A percentile compares a stretch with the other conserved stretches of the same genome.
Evolutionary conservation across 2,329 filamentous ascomycete species (phyloP).

Genomic region (Epichloe typhina): DNA sequence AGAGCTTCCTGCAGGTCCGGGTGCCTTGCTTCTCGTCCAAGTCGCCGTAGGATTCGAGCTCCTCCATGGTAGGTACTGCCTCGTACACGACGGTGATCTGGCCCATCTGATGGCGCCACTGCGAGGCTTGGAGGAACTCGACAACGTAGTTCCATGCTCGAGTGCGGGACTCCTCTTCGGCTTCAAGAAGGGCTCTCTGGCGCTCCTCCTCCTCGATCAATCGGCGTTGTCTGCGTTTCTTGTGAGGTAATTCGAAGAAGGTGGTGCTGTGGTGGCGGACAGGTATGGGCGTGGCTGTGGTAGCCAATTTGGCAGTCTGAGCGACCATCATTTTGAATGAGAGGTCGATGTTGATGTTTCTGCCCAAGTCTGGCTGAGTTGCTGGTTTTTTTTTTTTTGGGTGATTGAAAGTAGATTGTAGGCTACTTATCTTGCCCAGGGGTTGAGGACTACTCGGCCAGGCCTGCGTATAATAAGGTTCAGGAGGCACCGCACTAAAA

Average conservation of each 20-base stretch:
- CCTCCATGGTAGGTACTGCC: slow-evolving; percentile 20
- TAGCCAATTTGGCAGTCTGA: slow-evolving; percentile 5
- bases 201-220: slow-evolving; percentile 9
- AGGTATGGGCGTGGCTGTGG: slow-evolving; percentile 4
- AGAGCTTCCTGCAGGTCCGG: slow-evolving; percentile 21
- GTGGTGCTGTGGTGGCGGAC: slow-evolving; percentile 5
- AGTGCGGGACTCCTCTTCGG: slow-evolving; percentile 17
- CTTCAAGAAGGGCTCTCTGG: slow-evolving; percentile 15
- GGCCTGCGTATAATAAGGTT: background rate
- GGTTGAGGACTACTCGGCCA: background rate
- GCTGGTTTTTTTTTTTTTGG: background rate
- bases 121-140: slow-evolving; percentile 16
- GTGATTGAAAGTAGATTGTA: too few relatives aligned
- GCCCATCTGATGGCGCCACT: slow-evolving; percentile 19
- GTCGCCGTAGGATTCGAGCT: slow-evolving; percentile 19
- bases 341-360: background rate
- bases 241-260: slow-evolving; percentile 13
- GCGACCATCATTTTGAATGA: slow-evolving; percentile 1
- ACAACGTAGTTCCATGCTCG: slow-evolving; percentile 20
- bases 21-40: slow-evolving; percentile 23
- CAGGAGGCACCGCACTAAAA: background rate
- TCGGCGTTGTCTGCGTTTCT: slow-evolving; percentile 11
- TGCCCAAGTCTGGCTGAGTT: background rate
- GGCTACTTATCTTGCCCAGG: background rate
- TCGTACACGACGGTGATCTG: slow-evolving; percentile 22